Base-by-base conservation (phyloP, 2,329 filamentous ascomycete genomes). In the Dactylonectria macrodidyma region DNA sequence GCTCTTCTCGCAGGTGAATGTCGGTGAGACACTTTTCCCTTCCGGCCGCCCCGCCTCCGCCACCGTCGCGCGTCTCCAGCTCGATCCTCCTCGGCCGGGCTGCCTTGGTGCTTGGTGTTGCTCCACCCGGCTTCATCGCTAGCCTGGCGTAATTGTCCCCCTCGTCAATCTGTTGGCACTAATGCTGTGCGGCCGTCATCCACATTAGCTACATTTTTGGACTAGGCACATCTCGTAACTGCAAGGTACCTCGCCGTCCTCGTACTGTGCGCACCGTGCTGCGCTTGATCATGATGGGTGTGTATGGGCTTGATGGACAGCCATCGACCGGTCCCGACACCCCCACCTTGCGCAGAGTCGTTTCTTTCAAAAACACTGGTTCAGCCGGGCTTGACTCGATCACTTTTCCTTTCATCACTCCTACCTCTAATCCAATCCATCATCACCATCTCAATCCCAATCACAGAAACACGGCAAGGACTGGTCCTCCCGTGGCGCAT, bases 161-260 rank as follows among this genome's bases (percentile, higher is more conserved):
- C 22, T 41, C 48, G 48, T 19, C 38, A 11, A 11, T 47, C 61
- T 59, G 60, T 55, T 62, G 51, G 60, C 60, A 30, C 60, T 51
- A 57, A 33, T 57, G 52, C 38, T 54, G 52, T 61, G 58, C 52
- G 44, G 61, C 51, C 50, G 51, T 65, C 34, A 51, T 5, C 58
- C 44, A 50, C 44, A 51, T 44, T 26, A 34, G 50, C 26, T 66
- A 54, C 64, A 55, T 19, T 57, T 56, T 52, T 34, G 26, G 24
- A 36, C 54, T 55, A 54, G 64, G 30, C 30, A 41, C 41, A 26
- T 33, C 44, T 51, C 46, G 59, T 62, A 51, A 36, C 64, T 59
- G 54, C 64, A 62, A 66, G 64, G 64, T 66, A 66, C 64, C 59
- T 66, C 33, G 38, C 24, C 26, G 36, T 55, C 22, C 59, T 66